A percentile compares a stretch with the other conserved stretches of the same genome.
Conservation (phyloP, 2,329 filamentous ascomycete genomes). For the Pseudogymnoascus destructans region DNA sequence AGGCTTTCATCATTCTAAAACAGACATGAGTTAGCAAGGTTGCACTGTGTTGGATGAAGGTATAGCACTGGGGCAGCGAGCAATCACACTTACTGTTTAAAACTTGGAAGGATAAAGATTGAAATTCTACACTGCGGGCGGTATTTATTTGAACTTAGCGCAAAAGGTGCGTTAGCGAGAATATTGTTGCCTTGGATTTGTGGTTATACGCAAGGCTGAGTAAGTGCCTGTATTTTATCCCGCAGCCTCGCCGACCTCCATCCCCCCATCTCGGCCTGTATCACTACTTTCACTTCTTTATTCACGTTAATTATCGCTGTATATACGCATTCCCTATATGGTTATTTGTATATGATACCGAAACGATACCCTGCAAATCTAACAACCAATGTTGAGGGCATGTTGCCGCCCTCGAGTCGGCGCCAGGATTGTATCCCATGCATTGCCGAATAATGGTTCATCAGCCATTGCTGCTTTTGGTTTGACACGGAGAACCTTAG, state of each 20-base stretch:
- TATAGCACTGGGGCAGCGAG: conserved; percentile 14
- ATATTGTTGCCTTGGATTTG: not conserved
- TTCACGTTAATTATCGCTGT: not conserved
- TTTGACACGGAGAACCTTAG: not conserved
- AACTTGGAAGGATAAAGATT: conserved; percentile 97
- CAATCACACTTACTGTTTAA: conserved; percentile 67
- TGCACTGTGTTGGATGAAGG: conserved; percentile 20
- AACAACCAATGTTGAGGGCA: conserved; percentile 6
- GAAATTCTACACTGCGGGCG: conserved; percentile 25
- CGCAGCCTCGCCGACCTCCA: not conserved
- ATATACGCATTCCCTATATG: not conserved
- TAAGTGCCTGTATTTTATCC: not conserved
- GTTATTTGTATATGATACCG: not conserved
- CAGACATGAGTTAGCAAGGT: conserved; percentile 23
- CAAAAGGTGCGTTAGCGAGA: not conserved
- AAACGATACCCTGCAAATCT: not conserved
- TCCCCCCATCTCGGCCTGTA: not conserved
- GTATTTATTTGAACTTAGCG: conserved; percentile 9
- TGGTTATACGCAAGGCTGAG: not conserved
- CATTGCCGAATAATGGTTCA: not conserved
- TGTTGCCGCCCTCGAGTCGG: not conserved
- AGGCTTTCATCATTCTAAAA: conserved; percentile 95
- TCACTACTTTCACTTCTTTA: not conserved
- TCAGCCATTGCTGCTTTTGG: not conserved
- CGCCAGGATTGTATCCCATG: not conserved